phyloP scores from a whole-genome alignment of 1,284 basidiomycete species.

The Fomitopsis betulina region DNA sequence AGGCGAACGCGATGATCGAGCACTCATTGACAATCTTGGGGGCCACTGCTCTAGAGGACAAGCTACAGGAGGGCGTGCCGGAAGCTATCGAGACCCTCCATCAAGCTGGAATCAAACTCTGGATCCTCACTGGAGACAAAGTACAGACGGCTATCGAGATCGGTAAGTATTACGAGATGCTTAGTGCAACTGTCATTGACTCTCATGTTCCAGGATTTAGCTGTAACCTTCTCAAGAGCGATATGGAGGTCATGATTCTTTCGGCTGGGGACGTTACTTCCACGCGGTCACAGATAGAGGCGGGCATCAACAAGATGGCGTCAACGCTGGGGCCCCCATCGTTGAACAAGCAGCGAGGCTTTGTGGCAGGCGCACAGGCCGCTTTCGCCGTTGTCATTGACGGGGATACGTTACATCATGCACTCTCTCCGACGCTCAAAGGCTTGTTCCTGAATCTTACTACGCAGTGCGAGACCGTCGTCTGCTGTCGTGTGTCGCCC shows the following conservation, averaged over 20 bases:
- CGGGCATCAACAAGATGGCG: slow-evolving; percentile 91
- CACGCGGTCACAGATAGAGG: slow-evolving; percentile 86
- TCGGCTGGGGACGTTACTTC: slow-evolving; percentile 78
- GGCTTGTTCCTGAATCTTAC: slow-evolving; percentile 87
- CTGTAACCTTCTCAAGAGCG: slow-evolving; percentile 87
- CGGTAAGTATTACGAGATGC: slow-evolving; percentile 33
- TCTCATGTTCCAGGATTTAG: slow-evolving; percentile 52
- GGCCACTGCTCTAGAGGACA: slow-evolving; percentile 95
- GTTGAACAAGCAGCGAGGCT: slow-evolving; percentile 54
- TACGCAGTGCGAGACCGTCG: slow-evolving; percentile 95
- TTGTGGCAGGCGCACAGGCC: slow-evolving; percentile 60
- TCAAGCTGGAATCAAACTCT: slow-evolving; percentile 93
- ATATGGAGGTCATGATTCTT: slow-evolving; percentile 96
- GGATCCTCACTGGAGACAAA: slow-evolving; percentile 96
- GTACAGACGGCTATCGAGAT: slow-evolving; percentile 98
- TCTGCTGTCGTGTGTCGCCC: slow-evolving; percentile 95
- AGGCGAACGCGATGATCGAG: slow-evolving; percentile 83
- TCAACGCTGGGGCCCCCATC: slow-evolving; percentile 69
- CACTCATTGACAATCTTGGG: slow-evolving; percentile 81
- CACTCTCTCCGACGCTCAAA: slow-evolving; percentile 76
- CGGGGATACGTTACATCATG: slow-evolving; percentile 87
- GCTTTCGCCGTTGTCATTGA: slow-evolving; percentile 95
- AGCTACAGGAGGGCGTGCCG: slow-evolving; percentile 94
- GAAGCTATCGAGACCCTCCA: slow-evolving; percentile 93
- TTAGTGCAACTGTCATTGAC: neutral